Conservation (phyloP, 169 alveolate species). For the Cardiosporidium cionae region DNA sequence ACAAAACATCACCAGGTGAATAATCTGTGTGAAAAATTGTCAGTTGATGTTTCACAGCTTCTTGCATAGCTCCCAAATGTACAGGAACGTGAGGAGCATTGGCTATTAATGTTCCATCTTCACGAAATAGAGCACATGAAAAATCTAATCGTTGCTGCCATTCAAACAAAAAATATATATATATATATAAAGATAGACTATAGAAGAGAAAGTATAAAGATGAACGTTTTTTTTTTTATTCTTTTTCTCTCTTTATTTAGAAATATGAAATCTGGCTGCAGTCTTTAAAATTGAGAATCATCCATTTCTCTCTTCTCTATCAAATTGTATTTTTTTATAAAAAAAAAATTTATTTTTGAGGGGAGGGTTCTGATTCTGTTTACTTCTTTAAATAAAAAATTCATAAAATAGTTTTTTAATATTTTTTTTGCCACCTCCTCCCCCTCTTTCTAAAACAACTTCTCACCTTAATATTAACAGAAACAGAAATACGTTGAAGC, state of each 20-base stretch:
- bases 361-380: no score
- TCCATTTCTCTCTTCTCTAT: no score
- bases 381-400: no score
- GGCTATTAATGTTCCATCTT: conserved; percentile 65
- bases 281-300: no score
- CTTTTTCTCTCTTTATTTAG: no score
- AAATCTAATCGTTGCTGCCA: conserved; percentile 59
- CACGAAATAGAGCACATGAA: conserved; percentile 68
- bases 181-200: no score
- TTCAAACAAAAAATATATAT: no score
- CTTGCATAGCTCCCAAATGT: conserved; percentile 75
- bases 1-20: conserved; percentile 40
- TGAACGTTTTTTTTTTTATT: no score
- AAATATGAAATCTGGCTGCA: no score
- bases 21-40: neutral
- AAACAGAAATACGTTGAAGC: conserved; percentile 52
- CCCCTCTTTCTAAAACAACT: neutral
- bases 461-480: conserved; percentile 62
- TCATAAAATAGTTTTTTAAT: no score
- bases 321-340: neutral
- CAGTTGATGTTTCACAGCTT: conserved; percentile 39
- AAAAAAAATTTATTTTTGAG: neutral
- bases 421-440: neutral
- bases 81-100: conserved; percentile 82
- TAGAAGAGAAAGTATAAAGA: no score